Evolutionary conservation across 2,329 filamentous ascomycete species (phyloP), one percentile per base, ranked within the genome.

Genomic region (Alternaria brassicicola): DNA sequence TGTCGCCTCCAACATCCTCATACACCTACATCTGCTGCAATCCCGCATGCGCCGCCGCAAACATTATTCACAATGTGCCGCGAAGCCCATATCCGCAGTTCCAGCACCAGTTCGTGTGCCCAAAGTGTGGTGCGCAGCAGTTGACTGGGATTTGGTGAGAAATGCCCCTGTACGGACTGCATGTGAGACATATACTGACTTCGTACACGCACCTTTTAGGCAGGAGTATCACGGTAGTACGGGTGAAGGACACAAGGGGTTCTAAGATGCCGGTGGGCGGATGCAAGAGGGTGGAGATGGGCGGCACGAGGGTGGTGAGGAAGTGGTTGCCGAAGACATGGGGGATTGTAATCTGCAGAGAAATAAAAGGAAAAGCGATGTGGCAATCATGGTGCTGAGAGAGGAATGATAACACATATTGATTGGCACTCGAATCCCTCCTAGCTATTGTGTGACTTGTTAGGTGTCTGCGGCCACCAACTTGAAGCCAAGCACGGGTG

Each of bases 381-480:
- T 23, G 33, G 43, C 12, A 21, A 19, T 46, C 17, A 33, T 1
- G 28, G 33, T 31, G 4, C 17, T 17, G 15, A 6, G 7, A n/a
- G 28, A 15, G 3, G 4, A 23, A 33, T n/a, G 8, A 25, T 15
- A 23, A 13, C 1, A n/a, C 6, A 17, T 21, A 38, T 5, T 13
- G 3, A 1, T 2, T 3, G 15, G 30, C 15, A 17, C 43, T n/a
- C 13, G 13, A 17, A 15, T 7, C 33, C 13, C 19, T 33, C 30
- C 19, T 23, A 47, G 30, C 28, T 17, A 35, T 33, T 8, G 1
- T 47, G 7, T 25, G 39, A 59, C 21, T 41, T 39, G 9, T 55
- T 60, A 2, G 60, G 55, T 3, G 21, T 57, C 23, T 66, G 61
- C 3, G 62, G 55, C 65, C 55, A 66, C 45, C 60, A 62, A 43